Percentiles rank a stretch among this genome's conserved stretches.
phyloP scores from a whole-genome alignment of 1,284 basidiomycete species.

The Puccinia coronata region DNA sequence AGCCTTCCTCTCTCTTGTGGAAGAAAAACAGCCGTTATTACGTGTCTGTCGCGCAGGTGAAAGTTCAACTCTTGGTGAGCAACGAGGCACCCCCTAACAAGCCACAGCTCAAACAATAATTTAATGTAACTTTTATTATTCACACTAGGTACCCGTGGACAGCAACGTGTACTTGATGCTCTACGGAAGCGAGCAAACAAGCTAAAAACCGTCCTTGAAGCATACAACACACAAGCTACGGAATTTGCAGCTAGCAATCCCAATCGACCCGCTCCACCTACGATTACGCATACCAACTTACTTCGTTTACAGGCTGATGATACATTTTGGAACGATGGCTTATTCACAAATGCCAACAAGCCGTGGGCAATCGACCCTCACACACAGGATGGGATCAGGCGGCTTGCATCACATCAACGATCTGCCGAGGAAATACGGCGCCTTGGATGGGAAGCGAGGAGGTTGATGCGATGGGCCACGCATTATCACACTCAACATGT shows the following conservation, averaged over 20 bases:
- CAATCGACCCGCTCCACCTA: background rate
- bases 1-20: slow-evolving; percentile 4
- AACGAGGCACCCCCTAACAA: too few relatives aligned
- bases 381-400: background rate
- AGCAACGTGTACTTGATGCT: too few relatives aligned
- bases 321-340: slow-evolving; percentile 18
- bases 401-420: background rate
- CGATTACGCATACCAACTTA: background rate
- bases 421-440: background rate
- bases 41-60: background rate
- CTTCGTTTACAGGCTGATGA: background rate
- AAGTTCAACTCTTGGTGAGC: background rate
- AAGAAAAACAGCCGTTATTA: background rate
- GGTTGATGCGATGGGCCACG: slow-evolving; percentile 3
- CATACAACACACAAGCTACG: too few relatives aligned
- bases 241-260: too few relatives aligned
- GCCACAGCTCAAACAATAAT: too few relatives aligned
- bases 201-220: too few relatives aligned
- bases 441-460: slow-evolving; percentile 4
- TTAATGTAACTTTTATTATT: background rate
- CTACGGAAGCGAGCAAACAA: too few relatives aligned
- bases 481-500: background rate
- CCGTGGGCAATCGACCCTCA: background rate
- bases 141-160: too few relatives aligned
- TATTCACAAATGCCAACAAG: slow-evolving; percentile 23